Conservation (phyloP, 208 protist species). For the Herpetomonas tarakana region DNA sequence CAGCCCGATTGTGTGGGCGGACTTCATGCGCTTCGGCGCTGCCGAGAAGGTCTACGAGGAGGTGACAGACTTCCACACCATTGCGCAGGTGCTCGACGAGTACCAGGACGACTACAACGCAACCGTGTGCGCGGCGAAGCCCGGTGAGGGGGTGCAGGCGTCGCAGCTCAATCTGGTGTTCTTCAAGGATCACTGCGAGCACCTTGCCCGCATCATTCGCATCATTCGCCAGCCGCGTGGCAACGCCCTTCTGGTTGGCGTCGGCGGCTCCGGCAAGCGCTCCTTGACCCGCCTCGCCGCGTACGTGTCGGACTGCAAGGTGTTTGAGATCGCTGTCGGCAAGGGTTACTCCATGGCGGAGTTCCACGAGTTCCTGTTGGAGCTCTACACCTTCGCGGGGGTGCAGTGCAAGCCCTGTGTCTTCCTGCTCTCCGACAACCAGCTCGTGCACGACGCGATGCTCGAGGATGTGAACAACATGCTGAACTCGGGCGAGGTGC, state of each 20-base stretch:
- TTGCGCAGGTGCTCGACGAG: slow-evolving; percentile 82
- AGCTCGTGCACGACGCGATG: slow-evolving; percentile 95
- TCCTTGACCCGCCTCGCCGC: slow-evolving; percentile 94
- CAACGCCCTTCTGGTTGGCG: slow-evolving; percentile 96
- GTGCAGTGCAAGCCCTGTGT: slow-evolving; percentile 87
- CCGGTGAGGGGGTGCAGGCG: slow-evolving; percentile 23
- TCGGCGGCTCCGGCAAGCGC: slow-evolving; percentile 96
- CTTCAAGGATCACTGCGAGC: slow-evolving; percentile 95
- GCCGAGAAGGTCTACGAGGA: slow-evolving; percentile 89
- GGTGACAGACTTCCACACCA: slow-evolving; percentile 59
- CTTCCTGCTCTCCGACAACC: slow-evolving; percentile 95
- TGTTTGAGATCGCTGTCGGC: slow-evolving; percentile 91
- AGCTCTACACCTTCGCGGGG: slow-evolving; percentile 89
- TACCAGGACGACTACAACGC: slow-evolving; percentile 95
- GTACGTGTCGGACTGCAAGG: slow-evolving; percentile 86
- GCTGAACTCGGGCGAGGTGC: slow-evolving; percentile 97
- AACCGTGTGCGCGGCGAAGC: slow-evolving; percentile 24
- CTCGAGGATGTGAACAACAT: slow-evolving; percentile 98
- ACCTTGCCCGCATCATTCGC: slow-evolving; percentile 95
- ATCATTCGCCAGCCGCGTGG: slow-evolving; percentile 96
- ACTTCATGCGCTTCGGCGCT: slow-evolving; percentile 91
- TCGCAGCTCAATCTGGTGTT: slow-evolving; percentile 86
- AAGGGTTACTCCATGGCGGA: slow-evolving; percentile 92
- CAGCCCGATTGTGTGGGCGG: slow-evolving; percentile 90
- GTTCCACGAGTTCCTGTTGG: slow-evolving; percentile 91